Evolutionary conservation across 2,329 filamentous ascomycete genomes (phyloP), one percentile per base, ranked within the genome.

Genomic region (Beauveria rudraprayagi): DNA sequence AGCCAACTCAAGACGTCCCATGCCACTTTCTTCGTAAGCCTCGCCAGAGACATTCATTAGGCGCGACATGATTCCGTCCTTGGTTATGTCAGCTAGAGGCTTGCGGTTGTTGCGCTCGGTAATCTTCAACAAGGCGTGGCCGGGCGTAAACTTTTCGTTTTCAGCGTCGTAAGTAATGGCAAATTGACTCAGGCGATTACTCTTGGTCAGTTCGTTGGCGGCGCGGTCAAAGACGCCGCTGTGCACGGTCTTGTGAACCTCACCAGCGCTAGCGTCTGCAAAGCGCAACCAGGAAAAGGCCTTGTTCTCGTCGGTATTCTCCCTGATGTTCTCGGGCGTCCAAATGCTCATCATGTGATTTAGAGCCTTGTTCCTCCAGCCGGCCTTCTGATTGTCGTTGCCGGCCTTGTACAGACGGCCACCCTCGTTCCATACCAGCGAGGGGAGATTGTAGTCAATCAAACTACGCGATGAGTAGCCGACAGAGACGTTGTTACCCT

Each of bases 251-350:
- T 81, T 79, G 62, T 88, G 89, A 1, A 85, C 86, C 64, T 97
- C 92, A 10, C 81, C 80, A 1, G 87, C 78, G 16, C 91, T 94
- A 0, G 82, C 79, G 67, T 96, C 91, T 3, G 89, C 84, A 68
- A 99, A 96, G 5, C 92, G 87, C 62, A 97, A 80, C 86, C 92
- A 99, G 0, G 92, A 93, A 73, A 97, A 97, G 2, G 86, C 82
- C 16, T 85, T 83, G 55, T 82, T 79, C 1, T 82, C 80, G 24
- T 80, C 77, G 11, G 81, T 74, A 65, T 85, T 91, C 53, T 84
- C 77, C 14, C 81, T 80, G 48, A 97, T 83, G 67, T 97, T 85
- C 55, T 93, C 87, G 0, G 91, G 88, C 1, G 86, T 85, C 87
- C 91, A 99, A 57, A 99, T 87, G 70, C 95, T 97, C 86, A 97